A percentile compares a stretch with the other conserved stretches of the same genome.
Conservation (phyloP, 2,329 filamentous ascomycete species). For the Alternaria incomplexa region DNA sequence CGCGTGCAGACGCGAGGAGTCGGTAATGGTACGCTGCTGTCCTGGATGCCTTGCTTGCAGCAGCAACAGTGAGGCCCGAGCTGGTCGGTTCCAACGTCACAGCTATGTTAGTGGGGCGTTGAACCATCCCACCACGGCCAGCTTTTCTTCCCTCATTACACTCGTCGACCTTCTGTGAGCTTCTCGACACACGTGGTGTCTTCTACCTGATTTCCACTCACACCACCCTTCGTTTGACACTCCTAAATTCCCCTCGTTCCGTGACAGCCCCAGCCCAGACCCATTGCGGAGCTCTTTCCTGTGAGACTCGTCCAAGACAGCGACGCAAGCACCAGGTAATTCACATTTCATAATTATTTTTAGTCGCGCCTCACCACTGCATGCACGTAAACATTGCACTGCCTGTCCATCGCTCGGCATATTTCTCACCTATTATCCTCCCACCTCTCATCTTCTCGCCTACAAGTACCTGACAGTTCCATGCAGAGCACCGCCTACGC, state of each 20-base stretch:
- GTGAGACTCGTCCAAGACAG: conserved; percentile 1
- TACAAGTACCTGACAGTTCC: conserved; percentile 19
- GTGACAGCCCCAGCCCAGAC: conserved; percentile 9
- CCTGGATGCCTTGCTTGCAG: conserved; percentile 4
- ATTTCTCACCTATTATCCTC: neutral
- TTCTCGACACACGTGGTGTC: conserved; percentile 3
- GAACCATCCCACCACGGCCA: conserved; percentile 19
- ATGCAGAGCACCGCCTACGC: conserved; percentile 31
- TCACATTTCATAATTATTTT: neutral
- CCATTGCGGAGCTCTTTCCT: conserved; percentile 14
- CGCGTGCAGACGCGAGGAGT: conserved; percentile 23
- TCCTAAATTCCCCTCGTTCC: neutral
- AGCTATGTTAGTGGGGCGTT: conserved; percentile 16
- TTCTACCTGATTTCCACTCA: neutral
- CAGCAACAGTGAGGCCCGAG: conserved; percentile 7
- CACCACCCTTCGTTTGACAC: neutral
- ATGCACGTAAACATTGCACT: neutral
- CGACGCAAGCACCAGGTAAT: conserved; percentile 12
- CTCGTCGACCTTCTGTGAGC: conserved; percentile 4
- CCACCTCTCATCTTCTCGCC: conserved; percentile 4
- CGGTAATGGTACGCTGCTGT: conserved; percentile 18
- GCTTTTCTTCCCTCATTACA: conserved; percentile 21
- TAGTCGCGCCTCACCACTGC: neutral
- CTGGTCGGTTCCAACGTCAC: conserved; percentile 15
- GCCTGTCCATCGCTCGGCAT: conserved; percentile 5